A percentile compares a stretch with the other conserved stretches of the same genome.
Evolutionary conservation across 2,329 filamentous ascomycete species (phyloP).

Genomic region (Colletotrichum caudatum): DNA sequence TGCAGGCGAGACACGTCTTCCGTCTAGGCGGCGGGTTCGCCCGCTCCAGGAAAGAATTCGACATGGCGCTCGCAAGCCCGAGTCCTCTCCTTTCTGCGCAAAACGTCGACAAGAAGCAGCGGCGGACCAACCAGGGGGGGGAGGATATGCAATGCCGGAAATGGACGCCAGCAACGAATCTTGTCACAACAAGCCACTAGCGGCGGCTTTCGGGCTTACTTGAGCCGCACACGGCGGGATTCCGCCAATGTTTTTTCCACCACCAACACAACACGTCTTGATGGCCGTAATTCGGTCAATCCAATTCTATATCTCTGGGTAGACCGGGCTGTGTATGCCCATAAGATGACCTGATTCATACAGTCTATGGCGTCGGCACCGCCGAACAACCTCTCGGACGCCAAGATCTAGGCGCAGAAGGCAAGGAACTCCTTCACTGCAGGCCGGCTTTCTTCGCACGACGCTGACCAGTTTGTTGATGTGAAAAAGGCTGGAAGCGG

Average conservation of each 20-base stretch:
- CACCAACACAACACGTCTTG: not conserved
- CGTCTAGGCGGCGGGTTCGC: constrained; percentile 61
- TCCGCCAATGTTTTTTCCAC: constrained; percentile 34
- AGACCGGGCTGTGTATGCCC: no score
- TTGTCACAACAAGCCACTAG: not conserved
- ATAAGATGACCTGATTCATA: no score
- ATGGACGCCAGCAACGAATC: not conserved
- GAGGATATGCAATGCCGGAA: not conserved
- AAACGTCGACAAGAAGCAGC: not conserved
- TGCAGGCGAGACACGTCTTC: constrained; percentile 69
- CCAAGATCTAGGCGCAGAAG: constrained; percentile 54
- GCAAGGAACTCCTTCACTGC: constrained; percentile 53
- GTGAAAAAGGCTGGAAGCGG: constrained; percentile 51
- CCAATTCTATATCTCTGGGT: not conserved
- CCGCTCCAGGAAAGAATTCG: constrained; percentile 49
- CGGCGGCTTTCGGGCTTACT: constrained; percentile 15
- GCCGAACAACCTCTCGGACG: constrained; percentile 50
- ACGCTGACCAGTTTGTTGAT: constrained; percentile 52
- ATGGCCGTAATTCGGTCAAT: not conserved
- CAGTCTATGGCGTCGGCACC: no score
- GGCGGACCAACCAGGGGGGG: no score
- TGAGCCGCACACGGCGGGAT: constrained; percentile 29
- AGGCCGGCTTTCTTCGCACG: constrained; percentile 53
- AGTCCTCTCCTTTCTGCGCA: constrained; percentile 27
- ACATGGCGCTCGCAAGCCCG: constrained; percentile 7